Evolutionary conservation across 2,329 filamentous ascomycete genomes (phyloP), one percentile per base, ranked within the genome.

Genomic region (Diaporthe sp.): DNA sequence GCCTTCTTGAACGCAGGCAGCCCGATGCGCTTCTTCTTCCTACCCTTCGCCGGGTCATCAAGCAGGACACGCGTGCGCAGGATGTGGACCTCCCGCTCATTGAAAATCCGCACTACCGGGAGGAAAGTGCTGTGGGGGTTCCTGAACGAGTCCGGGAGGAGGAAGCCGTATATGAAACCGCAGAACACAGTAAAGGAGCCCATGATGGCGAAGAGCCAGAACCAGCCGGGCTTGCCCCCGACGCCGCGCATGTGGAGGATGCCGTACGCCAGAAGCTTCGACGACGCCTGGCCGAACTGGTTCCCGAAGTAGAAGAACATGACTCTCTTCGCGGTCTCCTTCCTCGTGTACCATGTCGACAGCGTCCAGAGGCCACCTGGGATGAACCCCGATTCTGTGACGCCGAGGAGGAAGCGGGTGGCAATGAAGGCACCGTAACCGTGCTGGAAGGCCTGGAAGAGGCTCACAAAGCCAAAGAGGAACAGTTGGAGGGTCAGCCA

Each of bases 281-380:
- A 82, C 12, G 81, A 83, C 0, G 85, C 86, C 31, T 82, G 81
- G 0, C 85, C 86, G 19, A 84, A 78, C 76, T 85, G 83, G 65
- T 86, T 88, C 2, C 87, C 86, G 25, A 88, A 82, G 72, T 87
- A 88, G 78, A 85, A 88, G 73, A 81, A 82, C 15, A 85, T 83
- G 71, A 88, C 86, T 2, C 87, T 80, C 78, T 86, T 87, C 67
- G 84, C 86, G 0, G 84, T 87, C 76, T 88, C 86, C 10, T 83
- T 81, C 4, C 82, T 82, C 39, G 86, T 88, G 74, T 88, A 88
- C 86, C 86, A 88, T 2, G 84, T 82, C 0, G 86, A 87, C 1
- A 88, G 83, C 0, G 87, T 88, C 79, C 84, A 88, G 2, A 88
- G 80, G 9, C 85, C 85, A 1, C 85, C 87, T 3, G 86, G 87